Evolutionary conservation across 2,329 filamentous ascomycete genomes (phyloP).

Genomic region (Colletotrichum camelliae): DNA sequence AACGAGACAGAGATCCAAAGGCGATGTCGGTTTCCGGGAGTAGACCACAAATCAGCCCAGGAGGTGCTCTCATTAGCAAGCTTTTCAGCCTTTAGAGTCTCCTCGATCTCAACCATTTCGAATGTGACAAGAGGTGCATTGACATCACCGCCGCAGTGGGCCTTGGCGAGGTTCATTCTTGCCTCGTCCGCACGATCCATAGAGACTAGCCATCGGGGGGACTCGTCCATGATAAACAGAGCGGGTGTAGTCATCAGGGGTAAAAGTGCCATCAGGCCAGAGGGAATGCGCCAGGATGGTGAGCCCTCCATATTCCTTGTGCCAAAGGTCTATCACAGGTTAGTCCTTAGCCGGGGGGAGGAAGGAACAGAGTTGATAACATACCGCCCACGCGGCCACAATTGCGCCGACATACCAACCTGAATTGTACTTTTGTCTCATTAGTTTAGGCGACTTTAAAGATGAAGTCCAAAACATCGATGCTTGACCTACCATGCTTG

Average conservation of each 20-base stretch:
- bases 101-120: conserved; percentile 28
- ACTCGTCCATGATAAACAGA: conserved; percentile 32
- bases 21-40: conserved; percentile 32
- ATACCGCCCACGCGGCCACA: conserved; percentile 28
- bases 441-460: not conserved
- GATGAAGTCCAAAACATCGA: not conserved
- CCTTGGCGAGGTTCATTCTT: conserved; percentile 27
- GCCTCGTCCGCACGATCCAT: conserved; percentile 30
- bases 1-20: conserved; percentile 32
- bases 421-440: not conserved
- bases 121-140: conserved; percentile 19
- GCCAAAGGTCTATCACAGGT: conserved; percentile 38
- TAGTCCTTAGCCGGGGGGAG: accelerated
- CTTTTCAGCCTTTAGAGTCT: conserved; percentile 22
- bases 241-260: conserved; percentile 37
- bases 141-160: conserved; percentile 30
- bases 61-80: not conserved
- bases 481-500: not conserved
- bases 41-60: conserved; percentile 23
- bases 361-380: not conserved
- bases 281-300: conserved; percentile 58
- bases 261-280: conserved; percentile 50
- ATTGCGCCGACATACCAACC: conserved; percentile 27
- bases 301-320: conserved; percentile 41
- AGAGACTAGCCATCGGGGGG: conserved; percentile 32